phyloP scores from a whole-genome alignment of 2,329 filamentous ascomycete species.

The Claviceps sp. region DNA sequence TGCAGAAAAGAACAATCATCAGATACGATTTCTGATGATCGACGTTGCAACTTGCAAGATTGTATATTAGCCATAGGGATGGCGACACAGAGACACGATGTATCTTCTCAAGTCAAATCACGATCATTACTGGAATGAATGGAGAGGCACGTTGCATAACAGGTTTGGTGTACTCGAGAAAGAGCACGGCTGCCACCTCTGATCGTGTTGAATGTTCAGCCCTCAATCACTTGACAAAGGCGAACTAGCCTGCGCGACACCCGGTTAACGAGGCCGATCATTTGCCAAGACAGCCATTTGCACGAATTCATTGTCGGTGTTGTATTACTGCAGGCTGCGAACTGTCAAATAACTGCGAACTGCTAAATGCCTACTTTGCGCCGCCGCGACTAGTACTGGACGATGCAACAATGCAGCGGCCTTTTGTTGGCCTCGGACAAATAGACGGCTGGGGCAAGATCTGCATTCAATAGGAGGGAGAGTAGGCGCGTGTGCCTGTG shows the following conservation, averaged over 20 bases:
- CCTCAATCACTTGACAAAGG: background rate
- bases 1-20: background rate
- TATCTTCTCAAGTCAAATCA: background rate
- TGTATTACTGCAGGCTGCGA: background rate
- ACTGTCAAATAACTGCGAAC: background rate
- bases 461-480: background rate
- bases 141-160: background rate
- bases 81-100: background rate
- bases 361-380: no score
- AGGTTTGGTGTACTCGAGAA: background rate
- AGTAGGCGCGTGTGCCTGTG: background rate
- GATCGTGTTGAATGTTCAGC: background rate
- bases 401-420: background rate
- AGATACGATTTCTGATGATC: background rate
- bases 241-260: background rate
- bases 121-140: background rate
- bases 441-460: background rate
- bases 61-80: background rate
- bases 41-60: background rate
- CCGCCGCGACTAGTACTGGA: background rate
- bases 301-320: background rate
- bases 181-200: background rate
- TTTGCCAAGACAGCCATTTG: background rate
- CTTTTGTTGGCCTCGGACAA: conserved; percentile 1
- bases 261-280: background rate